phyloP scores from a whole-genome alignment of 1,284 basidiomycete genomes.

The Boletus smithii region DNA sequence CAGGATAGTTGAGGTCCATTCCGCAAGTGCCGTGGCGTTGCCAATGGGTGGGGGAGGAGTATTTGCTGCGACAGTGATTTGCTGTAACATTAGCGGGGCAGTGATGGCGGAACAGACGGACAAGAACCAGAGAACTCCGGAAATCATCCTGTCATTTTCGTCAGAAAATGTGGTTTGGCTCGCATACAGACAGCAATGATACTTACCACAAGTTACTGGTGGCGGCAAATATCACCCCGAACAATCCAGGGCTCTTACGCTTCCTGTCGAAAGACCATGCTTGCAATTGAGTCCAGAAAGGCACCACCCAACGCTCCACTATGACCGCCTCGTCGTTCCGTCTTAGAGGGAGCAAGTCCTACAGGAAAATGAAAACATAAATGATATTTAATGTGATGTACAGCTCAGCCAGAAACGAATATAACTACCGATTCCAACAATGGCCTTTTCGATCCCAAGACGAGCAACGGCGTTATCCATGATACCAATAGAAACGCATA shows the following conservation, averaged over 20 bases:
- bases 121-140: constrained; percentile 29
- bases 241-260: constrained; percentile 17
- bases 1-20: constrained; percentile 20
- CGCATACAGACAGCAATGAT: not conserved
- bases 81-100: constrained; percentile 26
- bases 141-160: constrained; percentile 24
- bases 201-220: constrained; percentile 17
- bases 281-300: constrained; percentile 26
- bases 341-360: constrained; percentile 29
- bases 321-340: constrained; percentile 26
- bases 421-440: constrained; percentile 34
- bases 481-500: constrained; percentile 23
- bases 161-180: not conserved
- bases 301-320: constrained; percentile 27
- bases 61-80: constrained; percentile 26
- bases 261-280: constrained; percentile 18
- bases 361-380: constrained; percentile 4
- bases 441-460: constrained; percentile 27
- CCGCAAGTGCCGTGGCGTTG: constrained; percentile 22
- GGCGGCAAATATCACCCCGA: constrained; percentile 19
- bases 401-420: constrained; percentile 23
- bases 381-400: constrained; percentile 21
- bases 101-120: constrained; percentile 23
- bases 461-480: constrained; percentile 29
- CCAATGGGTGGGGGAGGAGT: constrained; percentile 19